Conservation (phyloP, 345 rosid genomes). For the Melastoma malabathricum region DNA sequence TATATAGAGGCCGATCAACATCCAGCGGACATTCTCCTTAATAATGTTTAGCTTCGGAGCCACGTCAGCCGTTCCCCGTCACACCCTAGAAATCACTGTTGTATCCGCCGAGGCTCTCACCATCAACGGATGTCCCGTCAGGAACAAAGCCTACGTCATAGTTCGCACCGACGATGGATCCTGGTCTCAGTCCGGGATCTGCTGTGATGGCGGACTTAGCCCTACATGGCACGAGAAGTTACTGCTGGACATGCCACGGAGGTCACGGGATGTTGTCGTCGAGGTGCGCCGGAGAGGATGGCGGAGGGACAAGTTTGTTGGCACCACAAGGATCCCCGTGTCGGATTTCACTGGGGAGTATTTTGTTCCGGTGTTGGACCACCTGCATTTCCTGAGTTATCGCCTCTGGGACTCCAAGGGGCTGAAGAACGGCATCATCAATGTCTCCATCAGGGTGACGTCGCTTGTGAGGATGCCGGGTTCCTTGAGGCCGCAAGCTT, state of each 20-base stretch:
- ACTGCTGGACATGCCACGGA: slow-evolving; percentile 3
- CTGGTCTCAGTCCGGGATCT: too few species aligned
- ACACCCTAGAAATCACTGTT: slow-evolving; percentile 20
- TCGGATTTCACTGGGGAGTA: slow-evolving; percentile 4
- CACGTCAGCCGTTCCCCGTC: slow-evolving; percentile 2
- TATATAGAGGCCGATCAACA: too few species aligned
- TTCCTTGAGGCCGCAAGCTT: slow-evolving; percentile 1
- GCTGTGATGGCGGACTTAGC: slow-evolving; percentile 4
- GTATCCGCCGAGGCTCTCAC: slow-evolving; percentile 10
- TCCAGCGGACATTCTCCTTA: too few species aligned
- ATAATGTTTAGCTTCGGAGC: not conserved
- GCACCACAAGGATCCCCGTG: slow-evolving; percentile 9
- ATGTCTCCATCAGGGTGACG: slow-evolving; percentile 4
- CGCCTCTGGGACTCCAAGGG: slow-evolving; percentile 4
- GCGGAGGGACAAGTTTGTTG: not conserved
- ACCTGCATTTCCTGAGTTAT: slow-evolving; percentile 10
- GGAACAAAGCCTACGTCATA: slow-evolving; percentile 5
- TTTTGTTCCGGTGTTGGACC: not conserved
- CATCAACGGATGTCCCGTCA: slow-evolving; percentile 5
- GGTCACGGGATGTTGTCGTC: not conserved
- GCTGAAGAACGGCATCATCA: slow-evolving; percentile 6
- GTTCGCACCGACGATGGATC: slow-evolving; percentile 1
- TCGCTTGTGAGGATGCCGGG: not conserved
- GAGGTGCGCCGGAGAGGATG: slow-evolving; percentile 9
- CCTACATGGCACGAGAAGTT: slow-evolving; percentile 10